phyloP scores from a whole-genome alignment of 257 asterid genomes.

The Gardenia jasminoides region DNA sequence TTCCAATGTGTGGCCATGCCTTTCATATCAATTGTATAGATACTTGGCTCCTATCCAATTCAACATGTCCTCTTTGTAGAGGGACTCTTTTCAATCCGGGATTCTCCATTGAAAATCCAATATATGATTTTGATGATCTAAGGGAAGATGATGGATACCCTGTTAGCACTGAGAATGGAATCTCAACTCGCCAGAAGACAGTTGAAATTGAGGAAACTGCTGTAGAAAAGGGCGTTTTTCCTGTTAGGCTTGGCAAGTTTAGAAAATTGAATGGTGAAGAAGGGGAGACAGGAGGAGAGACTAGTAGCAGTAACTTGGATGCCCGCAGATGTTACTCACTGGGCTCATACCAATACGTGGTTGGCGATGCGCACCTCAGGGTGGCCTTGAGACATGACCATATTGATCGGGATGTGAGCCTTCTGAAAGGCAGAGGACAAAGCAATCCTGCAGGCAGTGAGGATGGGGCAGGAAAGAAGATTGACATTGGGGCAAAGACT shows the following conservation, averaged over 20 bases:
- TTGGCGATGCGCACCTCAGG: slow-evolving; percentile 66
- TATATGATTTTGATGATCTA: slow-evolving; percentile 63
- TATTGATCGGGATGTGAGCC: slow-evolving; percentile 21
- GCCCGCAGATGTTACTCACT: slow-evolving; percentile 87
- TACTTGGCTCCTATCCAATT: slow-evolving; percentile 93
- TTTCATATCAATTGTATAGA: slow-evolving; percentile 85
- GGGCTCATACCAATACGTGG: slow-evolving; percentile 95
- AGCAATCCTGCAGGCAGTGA: slow-evolving; percentile 24
- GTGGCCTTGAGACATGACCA: slow-evolving; percentile 59
- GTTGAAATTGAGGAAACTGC: slow-evolving; percentile 56
- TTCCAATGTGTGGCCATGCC: slow-evolving; percentile 92
- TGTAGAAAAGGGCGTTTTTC: slow-evolving; percentile 51
- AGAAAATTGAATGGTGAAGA: slow-evolving; percentile 37
- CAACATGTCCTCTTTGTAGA: slow-evolving; percentile 94
- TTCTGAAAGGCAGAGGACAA: slow-evolving; percentile 29
- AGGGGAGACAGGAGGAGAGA: slow-evolving; percentile 56
- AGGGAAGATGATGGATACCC: slow-evolving; percentile 60
- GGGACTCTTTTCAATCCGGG: slow-evolving; percentile 73
- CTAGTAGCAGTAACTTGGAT: slow-evolving; percentile 82
- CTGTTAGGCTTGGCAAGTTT: slow-evolving; percentile 73
- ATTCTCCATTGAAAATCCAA: slow-evolving; percentile 71
- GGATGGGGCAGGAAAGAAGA: slow-evolving; percentile 66
- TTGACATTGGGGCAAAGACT: slow-evolving; percentile 69
- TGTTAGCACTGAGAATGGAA: slow-evolving; percentile 36
- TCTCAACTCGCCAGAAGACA: slow-evolving; percentile 48